Conservation (phyloP, 2,329 filamentous ascomycete genomes). For the Diplodia corticola region DNA sequence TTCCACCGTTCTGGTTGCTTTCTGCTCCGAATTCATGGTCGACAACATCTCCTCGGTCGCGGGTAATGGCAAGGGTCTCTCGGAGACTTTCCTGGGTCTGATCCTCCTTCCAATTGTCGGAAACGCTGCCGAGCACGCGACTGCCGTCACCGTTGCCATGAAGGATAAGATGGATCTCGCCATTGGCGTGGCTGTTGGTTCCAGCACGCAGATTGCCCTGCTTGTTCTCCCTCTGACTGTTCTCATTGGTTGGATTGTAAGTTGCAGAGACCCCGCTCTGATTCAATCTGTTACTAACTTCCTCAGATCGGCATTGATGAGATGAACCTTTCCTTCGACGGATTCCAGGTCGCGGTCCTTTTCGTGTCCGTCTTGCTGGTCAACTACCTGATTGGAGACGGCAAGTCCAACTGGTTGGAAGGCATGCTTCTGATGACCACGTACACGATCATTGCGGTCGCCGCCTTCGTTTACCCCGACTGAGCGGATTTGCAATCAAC, state of each 20-base stretch:
- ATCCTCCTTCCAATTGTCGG: conserved; percentile 67
- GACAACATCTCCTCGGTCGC: conserved; percentile 59
- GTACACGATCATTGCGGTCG: conserved; percentile 63
- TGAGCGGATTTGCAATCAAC: background rate
- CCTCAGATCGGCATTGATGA: conserved; percentile 51
- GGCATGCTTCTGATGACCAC: conserved; percentile 60
- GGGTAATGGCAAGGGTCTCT: conserved; percentile 46
- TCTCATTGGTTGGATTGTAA: conserved; percentile 59
- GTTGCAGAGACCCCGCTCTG: background rate
- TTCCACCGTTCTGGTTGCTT: conserved; percentile 77
- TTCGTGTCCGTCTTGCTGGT: conserved; percentile 59
- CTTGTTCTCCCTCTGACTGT: conserved; percentile 62
- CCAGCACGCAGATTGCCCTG: conserved; percentile 65
- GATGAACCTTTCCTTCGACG: conserved; percentile 81
- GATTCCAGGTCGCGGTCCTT: conserved; percentile 72
- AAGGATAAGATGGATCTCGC: conserved; percentile 71
- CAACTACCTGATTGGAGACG: conserved; percentile 64
- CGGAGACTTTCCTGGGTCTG: conserved; percentile 62
- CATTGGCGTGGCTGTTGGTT: conserved; percentile 66
- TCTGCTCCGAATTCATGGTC: conserved; percentile 71
- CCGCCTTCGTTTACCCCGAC: conserved; percentile 54
- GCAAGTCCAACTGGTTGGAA: conserved; percentile 61
- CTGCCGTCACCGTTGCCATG: conserved; percentile 60
- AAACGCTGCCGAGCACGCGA: conserved; percentile 67
- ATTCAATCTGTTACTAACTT: background rate